Base-by-base conservation (phyloP, 495 filamentous ascomycete species). In the Penicillium silybi region DNA sequence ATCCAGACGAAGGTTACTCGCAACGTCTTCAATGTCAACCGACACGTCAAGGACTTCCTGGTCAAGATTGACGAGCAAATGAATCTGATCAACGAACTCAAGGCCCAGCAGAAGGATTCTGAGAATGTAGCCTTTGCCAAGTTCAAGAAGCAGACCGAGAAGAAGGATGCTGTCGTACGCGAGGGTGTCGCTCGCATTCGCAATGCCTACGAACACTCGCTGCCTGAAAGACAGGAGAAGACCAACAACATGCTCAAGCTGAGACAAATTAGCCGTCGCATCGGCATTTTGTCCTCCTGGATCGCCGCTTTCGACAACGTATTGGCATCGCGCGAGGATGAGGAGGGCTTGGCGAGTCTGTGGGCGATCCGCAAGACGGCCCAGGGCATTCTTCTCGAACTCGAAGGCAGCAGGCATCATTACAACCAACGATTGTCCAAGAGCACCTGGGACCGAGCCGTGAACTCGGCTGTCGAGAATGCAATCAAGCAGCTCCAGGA, bases 1-100 rank as follows among this genome's bases (percentile, higher is more conserved):
- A 99, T 99, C 63, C 95, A 99, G 74, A 99, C 93, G 18, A 99
- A 99, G 76, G 89, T 96, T 35, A 97, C 93, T 17, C 82, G 91
- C 57, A 99, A 99, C 65, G 95, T 97, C 2, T 97, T 93, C 76
- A 99, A 99, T 63, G 95, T 99, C 57, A 97, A 99, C 64, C 86
- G 93, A 45, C 93, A 99, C 72, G 93, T 99, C 44, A 99, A 97
- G 74, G 92, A 97, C 67, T 97, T 92, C 72, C 67, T 97, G 63
- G 89, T 95, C 73, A 97, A 97, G 79, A 97, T 95, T 75, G 91
- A 96, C 63, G 91, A 96, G 74, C 92, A 97, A 66, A 89, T 92
- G 79, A 85, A 81, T 11, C 68, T 95, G 61, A 97, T 97, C 62
- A 95, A 95, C 61, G 91, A 97, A 62, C 80, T 99, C 46, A 92